Conservation (phyloP, 352 stramenopile species). For the Albugo laibachii region DNA sequence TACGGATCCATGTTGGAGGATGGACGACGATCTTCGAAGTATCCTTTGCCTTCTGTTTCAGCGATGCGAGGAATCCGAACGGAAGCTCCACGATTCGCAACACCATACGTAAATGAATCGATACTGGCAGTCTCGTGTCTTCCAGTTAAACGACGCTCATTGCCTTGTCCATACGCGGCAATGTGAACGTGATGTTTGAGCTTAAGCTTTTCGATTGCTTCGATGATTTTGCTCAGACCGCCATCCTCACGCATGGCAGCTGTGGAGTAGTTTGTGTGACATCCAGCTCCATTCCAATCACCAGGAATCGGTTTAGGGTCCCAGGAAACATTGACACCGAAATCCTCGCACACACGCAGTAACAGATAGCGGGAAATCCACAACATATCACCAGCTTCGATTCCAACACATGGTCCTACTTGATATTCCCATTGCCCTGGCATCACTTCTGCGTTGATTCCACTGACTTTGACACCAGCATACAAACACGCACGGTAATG, state of each 20-base stretch:
- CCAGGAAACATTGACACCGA: constrained; percentile 92
- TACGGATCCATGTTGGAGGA: constrained; percentile 98
- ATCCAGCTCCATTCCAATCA: constrained; percentile 95
- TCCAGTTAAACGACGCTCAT: constrained; percentile 92
- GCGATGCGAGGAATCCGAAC: constrained; percentile 84
- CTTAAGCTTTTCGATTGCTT: constrained; percentile 95
- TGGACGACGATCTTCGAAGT: constrained; percentile 92
- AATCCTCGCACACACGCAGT: constrained; percentile 92
- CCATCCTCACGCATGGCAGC: constrained; percentile 90
- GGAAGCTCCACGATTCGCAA: constrained; percentile 92
- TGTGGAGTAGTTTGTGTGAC: constrained; percentile 94
- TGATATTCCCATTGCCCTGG: constrained; percentile 96
- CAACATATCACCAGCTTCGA: constrained; percentile 91
- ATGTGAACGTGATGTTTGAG: constrained; percentile 96
- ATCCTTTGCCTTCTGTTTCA: constrained; percentile 80
- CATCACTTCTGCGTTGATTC: constrained; percentile 97
- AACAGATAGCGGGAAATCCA: constrained; percentile 96
- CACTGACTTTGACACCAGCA: constrained; percentile 88
- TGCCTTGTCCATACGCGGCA: constrained; percentile 89
- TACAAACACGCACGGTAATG: constrained; percentile 92
- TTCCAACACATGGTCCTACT: constrained; percentile 91
- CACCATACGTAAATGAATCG: constrained; percentile 91
- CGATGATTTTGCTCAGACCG: constrained; percentile 87
- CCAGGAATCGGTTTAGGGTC: constrained; percentile 96
- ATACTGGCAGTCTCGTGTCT: constrained; percentile 93